Evolutionary conservation across 148 eudicot species (phyloP).

Genomic region (Chenopodium formosanum): DNA sequence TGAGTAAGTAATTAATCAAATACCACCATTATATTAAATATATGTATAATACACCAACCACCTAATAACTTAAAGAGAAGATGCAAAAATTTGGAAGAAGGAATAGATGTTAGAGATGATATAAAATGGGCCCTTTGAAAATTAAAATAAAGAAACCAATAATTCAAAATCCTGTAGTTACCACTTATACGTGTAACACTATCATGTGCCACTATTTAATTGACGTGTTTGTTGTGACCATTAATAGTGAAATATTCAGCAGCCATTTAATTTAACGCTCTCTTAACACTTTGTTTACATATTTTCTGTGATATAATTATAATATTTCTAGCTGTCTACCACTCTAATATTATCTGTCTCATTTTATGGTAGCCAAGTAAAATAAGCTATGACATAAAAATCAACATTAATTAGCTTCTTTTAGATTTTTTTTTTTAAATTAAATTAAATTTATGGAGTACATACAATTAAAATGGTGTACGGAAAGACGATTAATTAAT

Average conservation of each 20-base stretch:
- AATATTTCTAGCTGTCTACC: neutral
- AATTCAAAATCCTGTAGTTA: constrained; percentile 14
- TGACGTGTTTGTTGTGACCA: constrained; percentile 30
- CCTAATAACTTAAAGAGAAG: neutral
- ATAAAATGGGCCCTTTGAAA: constrained; percentile 8
- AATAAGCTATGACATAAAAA: neutral
- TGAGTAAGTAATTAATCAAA: too few species aligned
- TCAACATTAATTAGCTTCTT: too few species aligned
- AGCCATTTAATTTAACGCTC: neutral
- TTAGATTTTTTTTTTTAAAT: neutral
- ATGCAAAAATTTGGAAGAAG: neutral
- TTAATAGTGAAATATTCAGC: constrained; percentile 5
- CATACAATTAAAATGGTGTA: neutral
- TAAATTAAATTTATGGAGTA: neutral
- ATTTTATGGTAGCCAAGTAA: neutral
- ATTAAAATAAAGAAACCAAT: constrained; percentile 23
- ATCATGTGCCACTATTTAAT: constrained; percentile 28
- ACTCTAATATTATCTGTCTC: neutral
- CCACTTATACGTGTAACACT: constrained; percentile 18
- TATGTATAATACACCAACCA: neutral
- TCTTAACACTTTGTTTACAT: neutral
- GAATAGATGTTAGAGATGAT: constrained; percentile 5
- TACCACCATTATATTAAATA: too few species aligned
- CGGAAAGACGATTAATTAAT: neutral
- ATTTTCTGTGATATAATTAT: too few species aligned